Conservation (phyloP, 352 stramenopile species). For the Pythium biforme region DNA sequence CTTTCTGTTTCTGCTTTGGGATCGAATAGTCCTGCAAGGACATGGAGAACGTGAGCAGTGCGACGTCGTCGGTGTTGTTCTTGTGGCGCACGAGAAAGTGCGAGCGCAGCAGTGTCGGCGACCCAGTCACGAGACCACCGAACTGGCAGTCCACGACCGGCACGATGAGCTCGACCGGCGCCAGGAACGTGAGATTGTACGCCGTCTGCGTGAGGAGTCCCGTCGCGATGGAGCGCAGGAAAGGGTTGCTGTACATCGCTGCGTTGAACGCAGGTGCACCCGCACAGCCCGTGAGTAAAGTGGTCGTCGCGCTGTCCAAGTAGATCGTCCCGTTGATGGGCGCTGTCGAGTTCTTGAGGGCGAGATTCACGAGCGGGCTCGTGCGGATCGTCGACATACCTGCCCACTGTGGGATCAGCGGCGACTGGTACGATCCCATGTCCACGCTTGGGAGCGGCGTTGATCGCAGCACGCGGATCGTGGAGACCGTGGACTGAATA, state of each 20-base stretch:
- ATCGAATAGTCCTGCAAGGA: constrained; percentile 27
- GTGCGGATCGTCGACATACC: constrained; percentile 26
- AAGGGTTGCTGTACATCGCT: constrained; percentile 27
- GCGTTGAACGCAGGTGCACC: neutral
- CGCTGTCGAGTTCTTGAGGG: constrained; percentile 17
- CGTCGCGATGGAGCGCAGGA: constrained; percentile 29
- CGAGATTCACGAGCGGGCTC: constrained; percentile 17
- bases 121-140: constrained; percentile 17
- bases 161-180: constrained; percentile 37
- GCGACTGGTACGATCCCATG: constrained; percentile 10
- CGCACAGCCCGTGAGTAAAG: constrained; percentile 7
- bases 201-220: constrained; percentile 23
- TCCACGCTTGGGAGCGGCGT: neutral
- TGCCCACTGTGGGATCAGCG: constrained; percentile 31
- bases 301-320: neutral
- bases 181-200: constrained; percentile 38
- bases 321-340: constrained; percentile 23
- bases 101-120: constrained; percentile 1
- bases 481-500: neutral
- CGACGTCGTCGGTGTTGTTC: constrained; percentile 18
- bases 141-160: constrained; percentile 44
- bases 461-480: neutral
- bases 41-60: constrained; percentile 19
- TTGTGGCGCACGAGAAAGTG: constrained; percentile 25
- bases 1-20: constrained; percentile 6